A percentile compares a stretch with the other conserved stretches of the same genome.
These are phyloP conservation scores for Amanita molliuscula DNA, from an alignment of 768 basidiomycete genomes.

Conservation along the genomic window DNA sequence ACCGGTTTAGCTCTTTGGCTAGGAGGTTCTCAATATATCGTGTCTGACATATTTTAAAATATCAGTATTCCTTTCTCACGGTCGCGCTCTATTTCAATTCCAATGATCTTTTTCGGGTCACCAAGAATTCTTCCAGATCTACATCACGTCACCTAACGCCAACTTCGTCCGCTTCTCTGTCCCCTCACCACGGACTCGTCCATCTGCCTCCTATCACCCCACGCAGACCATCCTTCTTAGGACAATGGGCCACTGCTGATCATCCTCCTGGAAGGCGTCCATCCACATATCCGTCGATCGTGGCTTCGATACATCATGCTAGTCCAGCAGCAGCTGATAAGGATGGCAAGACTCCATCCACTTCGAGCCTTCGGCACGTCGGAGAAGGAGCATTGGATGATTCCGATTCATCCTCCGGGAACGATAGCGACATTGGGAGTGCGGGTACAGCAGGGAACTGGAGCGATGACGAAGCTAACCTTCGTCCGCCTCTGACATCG, in stretches of 20 bases:
- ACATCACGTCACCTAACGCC: conserved; percentile 44
- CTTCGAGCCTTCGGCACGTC: conserved; percentile 44
- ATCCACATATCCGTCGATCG: conserved; percentile 10
- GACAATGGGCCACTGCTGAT: conserved; percentile 25
- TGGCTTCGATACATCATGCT: conserved; percentile 16
- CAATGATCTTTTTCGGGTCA: conserved; percentile 11
- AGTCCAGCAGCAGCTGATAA: conserved; percentile 29
- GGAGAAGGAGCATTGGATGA: conserved; percentile 75
- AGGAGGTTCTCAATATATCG: not conserved
- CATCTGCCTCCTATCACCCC: too few relatives aligned
- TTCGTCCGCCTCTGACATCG: conserved; percentile 21
- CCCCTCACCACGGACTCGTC: conserved; percentile 34
- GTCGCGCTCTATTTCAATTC: conserved; percentile 14
- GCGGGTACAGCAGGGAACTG: conserved; percentile 19
- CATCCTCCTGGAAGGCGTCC: not conserved
- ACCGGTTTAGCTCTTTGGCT: not conserved
- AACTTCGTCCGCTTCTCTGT: conserved; percentile 46
- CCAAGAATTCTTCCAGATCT: conserved; percentile 20
- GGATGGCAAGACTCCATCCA: conserved; percentile 6
- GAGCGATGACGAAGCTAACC: conserved; percentile 24
- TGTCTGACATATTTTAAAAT: not conserved
- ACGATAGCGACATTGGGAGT: conserved; percentile 22
- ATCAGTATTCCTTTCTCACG: not conserved
- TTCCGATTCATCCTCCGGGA: conserved; percentile 53
- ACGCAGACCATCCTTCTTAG: conserved; percentile 31